Base-by-base conservation (phyloP, 2,329 filamentous ascomycete species). In the Pestalotiopsis sp. region DNA sequence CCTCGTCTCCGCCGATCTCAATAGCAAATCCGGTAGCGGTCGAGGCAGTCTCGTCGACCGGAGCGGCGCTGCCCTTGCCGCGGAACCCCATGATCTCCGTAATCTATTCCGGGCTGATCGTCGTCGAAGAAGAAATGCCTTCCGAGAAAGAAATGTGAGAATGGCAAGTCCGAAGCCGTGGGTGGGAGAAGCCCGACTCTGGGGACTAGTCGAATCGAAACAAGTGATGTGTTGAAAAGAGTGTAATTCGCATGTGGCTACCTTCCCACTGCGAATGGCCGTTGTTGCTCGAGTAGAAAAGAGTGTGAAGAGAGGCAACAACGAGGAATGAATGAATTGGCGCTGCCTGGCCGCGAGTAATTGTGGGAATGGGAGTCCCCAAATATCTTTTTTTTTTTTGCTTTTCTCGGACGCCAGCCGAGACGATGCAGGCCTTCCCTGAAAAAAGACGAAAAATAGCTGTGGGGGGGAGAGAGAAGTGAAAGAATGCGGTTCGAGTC, bases 1-100 rank as follows among this genome's bases (percentile, higher is more conserved):
- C 49, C 23, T n/a, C 31, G 23, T 36, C 63, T 20, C 63, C 63
- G 23, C 63, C 63, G 63, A 65, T 31, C 63, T 65, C 63, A 31
- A 49, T 49, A 45, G 45, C 49, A 31, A 45, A 25, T n/a, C 63
- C 49, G 63, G 45, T 55, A 39, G 62, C 27, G 23, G 49, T 65
- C 14, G 41, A 55, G 17, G 25, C 39, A 27, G 20, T 25, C 20
- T 65, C 63, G 12, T 65, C 63, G 49, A 20, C 49, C 49, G 45
- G 49, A 55, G 41, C 25, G 20, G n/a, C 39, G n/a, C n/a, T 58
- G 45, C 23, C 31, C 63, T 65, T 65, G 14, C 45, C 27, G 57
- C 63, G 63, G 12, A 55, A 65, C 36, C 63, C 63, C 63, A 65
- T 65, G 45, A 36, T 62, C 20, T 36, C 11, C 27, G 12, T 38